phyloP scores from a whole-genome alignment of 2,329 filamentous ascomycete genomes.

The Sclerotiophoma versabilis region DNA sequence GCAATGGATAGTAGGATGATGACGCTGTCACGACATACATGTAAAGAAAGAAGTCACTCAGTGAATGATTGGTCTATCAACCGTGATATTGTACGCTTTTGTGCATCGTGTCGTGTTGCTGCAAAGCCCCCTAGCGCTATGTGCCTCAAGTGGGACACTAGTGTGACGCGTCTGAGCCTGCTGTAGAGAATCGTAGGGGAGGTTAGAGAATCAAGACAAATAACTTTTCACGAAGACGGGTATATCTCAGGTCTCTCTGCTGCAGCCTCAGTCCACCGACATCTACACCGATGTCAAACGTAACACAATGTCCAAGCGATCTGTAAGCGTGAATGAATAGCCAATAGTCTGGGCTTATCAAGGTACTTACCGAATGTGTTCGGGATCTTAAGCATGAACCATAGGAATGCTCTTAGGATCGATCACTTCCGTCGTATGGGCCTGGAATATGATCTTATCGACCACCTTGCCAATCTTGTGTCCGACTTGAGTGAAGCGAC shows the following conservation, averaged over 20 bases:
- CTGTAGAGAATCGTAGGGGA: not conserved
- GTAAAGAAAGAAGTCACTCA: not conserved
- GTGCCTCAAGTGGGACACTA: not conserved
- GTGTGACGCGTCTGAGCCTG: not conserved
- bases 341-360: not conserved
- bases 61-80: not conserved
- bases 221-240: not conserved
- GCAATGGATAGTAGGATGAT: not conserved
- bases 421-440: conserved; percentile 38
- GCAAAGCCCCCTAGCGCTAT: not conserved
- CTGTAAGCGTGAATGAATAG: not conserved
- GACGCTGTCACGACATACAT: not conserved
- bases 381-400: not conserved
- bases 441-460: conserved; percentile 37
- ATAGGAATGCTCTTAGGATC: conserved; percentile 24
- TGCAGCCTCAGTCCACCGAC: not conserved
- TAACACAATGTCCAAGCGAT: not conserved
- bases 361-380: not conserved
- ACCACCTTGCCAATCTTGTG: conserved; percentile 42
- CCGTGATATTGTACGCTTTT: not conserved
- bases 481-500: conserved; percentile 38
- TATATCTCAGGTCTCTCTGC: not conserved
- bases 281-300: not conserved
- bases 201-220: not conserved
- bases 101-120: not conserved